Conservation (phyloP, 208 protist genomes). For the Leishmania lainsoni region DNA sequence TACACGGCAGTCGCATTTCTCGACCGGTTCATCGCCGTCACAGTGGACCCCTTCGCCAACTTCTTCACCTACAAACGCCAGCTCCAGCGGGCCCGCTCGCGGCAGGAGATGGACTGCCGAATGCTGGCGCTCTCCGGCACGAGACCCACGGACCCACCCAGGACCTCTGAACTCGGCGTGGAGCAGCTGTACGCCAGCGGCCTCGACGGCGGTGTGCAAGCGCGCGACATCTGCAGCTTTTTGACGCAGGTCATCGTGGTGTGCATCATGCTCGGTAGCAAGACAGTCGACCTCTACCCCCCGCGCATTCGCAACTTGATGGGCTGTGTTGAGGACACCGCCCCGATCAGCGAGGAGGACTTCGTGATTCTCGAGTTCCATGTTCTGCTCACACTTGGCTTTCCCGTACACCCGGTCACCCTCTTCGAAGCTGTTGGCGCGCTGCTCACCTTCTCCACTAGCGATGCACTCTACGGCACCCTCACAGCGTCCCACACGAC, state of each 20-base stretch:
- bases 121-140: slow-evolving; percentile 20
- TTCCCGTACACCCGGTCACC: slow-evolving; percentile 46
- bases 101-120: slow-evolving; percentile 28
- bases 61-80: slow-evolving; percentile 24
- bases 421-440: slow-evolving; percentile 50
- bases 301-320: slow-evolving; percentile 61
- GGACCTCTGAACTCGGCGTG: background rate
- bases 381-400: slow-evolving; percentile 40
- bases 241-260: slow-evolving; percentile 76
- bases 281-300: slow-evolving; percentile 74
- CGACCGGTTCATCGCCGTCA: slow-evolving; percentile 62
- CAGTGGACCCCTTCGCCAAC: slow-evolving; percentile 40
- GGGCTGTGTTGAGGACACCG: slow-evolving; percentile 47
- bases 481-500: slow-evolving; percentile 29
- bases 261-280: slow-evolving; percentile 80
- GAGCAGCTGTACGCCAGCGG: background rate
- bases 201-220: slow-evolving; percentile 23
- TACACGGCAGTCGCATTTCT: slow-evolving; percentile 69
- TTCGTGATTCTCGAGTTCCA: slow-evolving; percentile 63
- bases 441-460: slow-evolving; percentile 51
- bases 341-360: slow-evolving; percentile 39
- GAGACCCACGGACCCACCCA: background rate
- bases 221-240: slow-evolving; percentile 44
- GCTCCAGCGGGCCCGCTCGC: slow-evolving; percentile 13
- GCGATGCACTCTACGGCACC: slow-evolving; percentile 32